Evolutionary conservation across 495 filamentous ascomycete species (phyloP).

Genomic region (Amniculicola lignicola): DNA sequence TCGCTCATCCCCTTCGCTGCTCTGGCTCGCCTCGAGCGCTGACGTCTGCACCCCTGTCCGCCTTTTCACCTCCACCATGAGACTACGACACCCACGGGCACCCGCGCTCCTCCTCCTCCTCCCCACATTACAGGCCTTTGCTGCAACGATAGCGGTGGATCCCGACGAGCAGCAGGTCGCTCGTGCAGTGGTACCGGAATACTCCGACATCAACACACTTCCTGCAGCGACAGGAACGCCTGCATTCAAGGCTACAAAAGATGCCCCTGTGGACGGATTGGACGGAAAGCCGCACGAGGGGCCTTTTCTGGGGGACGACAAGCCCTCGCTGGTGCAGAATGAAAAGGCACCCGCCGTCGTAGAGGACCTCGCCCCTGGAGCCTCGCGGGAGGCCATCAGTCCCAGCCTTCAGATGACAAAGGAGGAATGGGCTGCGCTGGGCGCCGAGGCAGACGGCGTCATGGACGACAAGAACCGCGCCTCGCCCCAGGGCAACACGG

Average conservation of each 20-base stretch:
- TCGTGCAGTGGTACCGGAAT: conserved; percentile 27
- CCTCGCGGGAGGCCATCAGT: conserved; percentile 33
- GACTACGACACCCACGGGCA: conserved; percentile 43
- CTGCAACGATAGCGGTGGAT: conserved; percentile 32
- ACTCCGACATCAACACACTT: conserved; percentile 14
- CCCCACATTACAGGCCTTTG: conserved; percentile 36
- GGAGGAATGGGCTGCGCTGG: conserved; percentile 20
- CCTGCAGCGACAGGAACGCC: conserved; percentile 38
- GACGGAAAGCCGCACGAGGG: conserved; percentile 94
- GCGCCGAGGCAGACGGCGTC: conserved; percentile 73
- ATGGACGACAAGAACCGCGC: conserved; percentile 80
- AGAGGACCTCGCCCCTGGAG: conserved; percentile 40
- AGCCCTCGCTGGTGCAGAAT: conserved; percentile 35
- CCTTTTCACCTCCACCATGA: conserved; percentile 42
- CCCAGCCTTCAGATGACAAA: conserved; percentile 34
- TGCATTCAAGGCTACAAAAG: conserved; percentile 62
- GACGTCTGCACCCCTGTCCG: conserved; percentile 19
- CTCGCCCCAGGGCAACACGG: conserved; percentile 78
- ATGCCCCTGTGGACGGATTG: conserved; percentile 90
- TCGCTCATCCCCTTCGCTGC: no score
- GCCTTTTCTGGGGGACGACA: conserved; percentile 55
- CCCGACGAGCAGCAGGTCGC: conserved; percentile 19
- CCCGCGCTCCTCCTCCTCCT: conserved; percentile 50
- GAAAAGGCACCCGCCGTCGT: conserved; percentile 47
- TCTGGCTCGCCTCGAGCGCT: no score